These are phyloP conservation scores for Stemphylium beticola DNA, from an alignment of 2,329 filamentous ascomycete species.

Conservation along the genomic window DNA sequence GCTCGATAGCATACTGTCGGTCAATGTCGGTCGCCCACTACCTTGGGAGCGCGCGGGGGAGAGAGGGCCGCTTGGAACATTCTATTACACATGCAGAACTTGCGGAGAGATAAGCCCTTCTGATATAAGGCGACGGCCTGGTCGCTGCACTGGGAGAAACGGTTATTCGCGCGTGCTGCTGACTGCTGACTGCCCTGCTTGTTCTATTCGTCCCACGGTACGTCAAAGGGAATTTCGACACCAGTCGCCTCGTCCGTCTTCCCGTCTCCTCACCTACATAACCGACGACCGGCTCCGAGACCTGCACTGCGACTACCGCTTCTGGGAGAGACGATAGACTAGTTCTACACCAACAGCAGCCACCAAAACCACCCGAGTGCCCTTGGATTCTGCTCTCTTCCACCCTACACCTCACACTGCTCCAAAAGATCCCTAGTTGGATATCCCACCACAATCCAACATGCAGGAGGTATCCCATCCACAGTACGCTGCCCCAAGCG, in stretches of 20 bases:
- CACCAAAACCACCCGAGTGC: slow-evolving; percentile 21
- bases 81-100: slow-evolving; percentile 23
- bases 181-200: not conserved
- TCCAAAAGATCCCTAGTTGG: not conserved
- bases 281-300: slow-evolving; percentile 18
- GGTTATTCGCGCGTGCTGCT: slow-evolving; percentile 1
- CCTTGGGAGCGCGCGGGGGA: slow-evolving; percentile 20
- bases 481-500: not conserved
- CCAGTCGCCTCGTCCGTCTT: slow-evolving; percentile 1
- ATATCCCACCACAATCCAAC: slow-evolving; percentile 2
- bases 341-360: slow-evolving; percentile 18
- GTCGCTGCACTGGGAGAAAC: too few relatives aligned
- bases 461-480: slow-evolving; percentile 30
- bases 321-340: slow-evolving; percentile 14
- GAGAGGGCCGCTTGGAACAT: slow-evolving; percentile 17
- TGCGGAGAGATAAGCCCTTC: slow-evolving; percentile 25
- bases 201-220: slow-evolving; percentile 5
- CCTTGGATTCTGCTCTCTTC: slow-evolving; percentile 7
- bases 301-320: slow-evolving; percentile 30
- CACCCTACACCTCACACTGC: not conserved
- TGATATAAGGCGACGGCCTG: slow-evolving; percentile 11
- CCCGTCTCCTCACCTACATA: not conserved
- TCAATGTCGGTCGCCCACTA: slow-evolving; percentile 19
- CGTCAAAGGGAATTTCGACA: slow-evolving; percentile 7
- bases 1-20: slow-evolving; percentile 13